A percentile compares a stretch with the other conserved stretches of the same genome.
Evolutionary conservation across 129 eudicot genomes (phyloP).

Genomic region (Mikania micrantha): DNA sequence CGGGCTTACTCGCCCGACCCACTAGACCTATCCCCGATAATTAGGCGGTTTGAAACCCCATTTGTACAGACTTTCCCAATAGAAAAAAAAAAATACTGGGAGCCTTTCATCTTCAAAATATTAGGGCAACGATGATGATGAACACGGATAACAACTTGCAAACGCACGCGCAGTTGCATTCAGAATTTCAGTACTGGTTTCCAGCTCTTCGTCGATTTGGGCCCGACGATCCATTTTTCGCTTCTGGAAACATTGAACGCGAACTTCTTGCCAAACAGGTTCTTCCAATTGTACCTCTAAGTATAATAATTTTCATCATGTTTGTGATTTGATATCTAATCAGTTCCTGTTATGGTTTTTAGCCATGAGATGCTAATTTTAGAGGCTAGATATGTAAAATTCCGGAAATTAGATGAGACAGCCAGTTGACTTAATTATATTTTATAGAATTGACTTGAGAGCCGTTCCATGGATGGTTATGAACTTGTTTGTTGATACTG

Average conservation of each 20-base stretch:
- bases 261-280: constrained; percentile 98
- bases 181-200: constrained; percentile 52
- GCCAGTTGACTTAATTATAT: background rate
- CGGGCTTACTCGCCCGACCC: constrained; percentile 10
- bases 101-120: background rate
- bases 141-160: constrained; percentile 20
- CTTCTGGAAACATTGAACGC: constrained; percentile 74
- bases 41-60: constrained; percentile 10
- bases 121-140: constrained; percentile 28
- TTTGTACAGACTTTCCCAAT: background rate
- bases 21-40: background rate
- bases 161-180: constrained; percentile 5
- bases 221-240: constrained; percentile 79
- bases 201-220: constrained; percentile 61
- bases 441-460: background rate
- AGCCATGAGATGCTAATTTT: too few relatives aligned
- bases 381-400: background rate
- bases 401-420: background rate
- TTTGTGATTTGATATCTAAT: background rate
- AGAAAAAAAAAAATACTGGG: background rate
- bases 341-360: background rate
- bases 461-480: background rate
- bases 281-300: background rate
- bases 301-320: background rate
- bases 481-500: background rate